phyloP scores from a whole-genome alignment of 2,329 filamentous ascomycete species.

The Sporothrix sp. region DNA sequence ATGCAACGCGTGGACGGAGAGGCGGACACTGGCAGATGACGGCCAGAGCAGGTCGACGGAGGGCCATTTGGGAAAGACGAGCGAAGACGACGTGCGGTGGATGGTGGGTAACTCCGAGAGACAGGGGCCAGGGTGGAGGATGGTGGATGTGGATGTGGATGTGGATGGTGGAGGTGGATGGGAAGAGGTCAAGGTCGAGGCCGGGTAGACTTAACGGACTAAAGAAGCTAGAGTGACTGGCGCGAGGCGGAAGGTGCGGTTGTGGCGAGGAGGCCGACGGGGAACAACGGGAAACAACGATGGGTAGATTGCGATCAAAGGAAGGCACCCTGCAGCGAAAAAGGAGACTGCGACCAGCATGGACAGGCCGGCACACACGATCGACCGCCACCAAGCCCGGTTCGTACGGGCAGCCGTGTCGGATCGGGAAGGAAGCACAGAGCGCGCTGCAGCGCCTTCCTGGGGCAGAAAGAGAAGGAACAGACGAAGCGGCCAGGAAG shows the following conservation, averaged over 20 bases:
- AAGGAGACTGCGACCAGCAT: too few relatives aligned
- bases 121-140: background rate
- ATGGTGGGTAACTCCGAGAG: slow-evolving; percentile 4
- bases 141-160: background rate
- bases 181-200: too few relatives aligned
- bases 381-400: slow-evolving; percentile 3
- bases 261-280: too few relatives aligned
- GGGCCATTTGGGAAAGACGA: too few relatives aligned
- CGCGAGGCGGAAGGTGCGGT: too few relatives aligned
- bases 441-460: background rate
- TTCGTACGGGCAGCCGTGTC: background rate
- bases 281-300: background rate
- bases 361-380: slow-evolving; percentile 7
- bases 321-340: background rate
- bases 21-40: too few relatives aligned
- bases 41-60: too few relatives aligned
- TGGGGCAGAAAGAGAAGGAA: background rate
- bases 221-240: too few relatives aligned
- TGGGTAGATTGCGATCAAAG: background rate
- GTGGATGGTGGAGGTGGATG: background rate
- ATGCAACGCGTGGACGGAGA: background rate
- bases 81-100: too few relatives aligned
- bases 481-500: too few relatives aligned
- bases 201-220: too few relatives aligned
- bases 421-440: slow-evolving; percentile 12